These are phyloP conservation scores for Claviceps fusiformis DNA, from an alignment of 2,329 filamentous ascomycete species.

Conservation along the genomic window DNA sequence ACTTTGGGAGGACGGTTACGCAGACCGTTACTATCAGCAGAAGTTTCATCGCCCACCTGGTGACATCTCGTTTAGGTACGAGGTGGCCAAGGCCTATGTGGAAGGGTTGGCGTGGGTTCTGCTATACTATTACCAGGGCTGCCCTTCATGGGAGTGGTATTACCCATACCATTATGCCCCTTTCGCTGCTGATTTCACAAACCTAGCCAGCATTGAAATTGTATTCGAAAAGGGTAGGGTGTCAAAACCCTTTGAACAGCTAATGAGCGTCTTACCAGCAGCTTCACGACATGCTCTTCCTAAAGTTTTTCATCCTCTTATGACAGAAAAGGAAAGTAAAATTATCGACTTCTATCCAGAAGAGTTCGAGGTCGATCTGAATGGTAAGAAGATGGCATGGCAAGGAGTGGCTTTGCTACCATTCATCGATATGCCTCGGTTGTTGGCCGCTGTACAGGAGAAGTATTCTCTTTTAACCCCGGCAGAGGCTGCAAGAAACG, in stretches of 20 bases:
- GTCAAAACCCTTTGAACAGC: conserved; percentile 87
- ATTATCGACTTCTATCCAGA: conserved; percentile 98
- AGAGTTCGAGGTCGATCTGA: conserved; percentile 84
- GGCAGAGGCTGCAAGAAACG: conserved; percentile 68
- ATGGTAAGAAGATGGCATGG: conserved; percentile 98
- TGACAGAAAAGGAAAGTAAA: conserved; percentile 75
- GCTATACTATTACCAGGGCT: conserved; percentile 95
- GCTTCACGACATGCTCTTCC: conserved; percentile 87
- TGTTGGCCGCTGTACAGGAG: conserved; percentile 68
- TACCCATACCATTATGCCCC: conserved; percentile 98
- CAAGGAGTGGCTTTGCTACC: conserved; percentile 87
- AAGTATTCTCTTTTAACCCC: conserved; percentile 68
- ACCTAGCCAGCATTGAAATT: conserved; percentile 65
- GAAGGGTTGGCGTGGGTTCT: conserved; percentile 94
- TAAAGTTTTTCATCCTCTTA: conserved; percentile 74
- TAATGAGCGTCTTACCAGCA: conserved; percentile 95
- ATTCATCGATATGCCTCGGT: conserved; percentile 85
- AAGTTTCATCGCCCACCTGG: conserved; percentile 79
- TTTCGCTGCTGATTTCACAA: conserved; percentile 88
- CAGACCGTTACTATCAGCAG: conserved; percentile 90
- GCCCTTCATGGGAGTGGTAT: conserved; percentile 98
- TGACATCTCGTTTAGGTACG: conserved; percentile 73
- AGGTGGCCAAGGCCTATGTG: conserved; percentile 82
- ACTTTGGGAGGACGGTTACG: conserved; percentile 91
- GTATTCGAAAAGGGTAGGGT: conserved; percentile 72